phyloP scores from a whole-genome alignment of 2,329 filamentous ascomycete species.

The Falciphora oryzae region DNA sequence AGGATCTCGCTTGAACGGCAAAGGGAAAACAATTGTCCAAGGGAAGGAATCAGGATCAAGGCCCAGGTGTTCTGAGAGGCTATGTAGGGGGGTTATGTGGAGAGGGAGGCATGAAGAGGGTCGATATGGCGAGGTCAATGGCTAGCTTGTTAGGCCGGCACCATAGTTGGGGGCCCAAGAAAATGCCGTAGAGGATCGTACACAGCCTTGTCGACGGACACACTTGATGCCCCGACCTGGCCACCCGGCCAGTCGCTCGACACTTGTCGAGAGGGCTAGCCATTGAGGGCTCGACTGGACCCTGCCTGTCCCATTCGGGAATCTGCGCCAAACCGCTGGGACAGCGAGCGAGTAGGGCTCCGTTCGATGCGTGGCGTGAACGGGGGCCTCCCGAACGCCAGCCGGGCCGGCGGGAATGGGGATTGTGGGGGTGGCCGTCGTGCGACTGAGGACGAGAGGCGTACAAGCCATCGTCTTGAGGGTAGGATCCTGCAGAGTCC shows the following conservation, averaged over 20 bases:
- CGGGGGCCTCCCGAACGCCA: neutral
- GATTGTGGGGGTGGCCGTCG: no score
- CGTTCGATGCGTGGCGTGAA: neutral
- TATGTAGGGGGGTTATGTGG: neutral
- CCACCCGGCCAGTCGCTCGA: neutral
- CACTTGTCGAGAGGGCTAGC: neutral
- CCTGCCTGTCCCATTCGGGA: neutral
- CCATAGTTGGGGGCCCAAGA: neutral
- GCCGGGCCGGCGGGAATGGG: no score
- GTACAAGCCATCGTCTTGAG: no score
- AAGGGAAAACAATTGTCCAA: neutral
- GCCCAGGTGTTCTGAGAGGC: neutral
- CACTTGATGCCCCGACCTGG: neutral
- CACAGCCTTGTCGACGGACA: neutral
- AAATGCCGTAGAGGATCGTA: neutral
- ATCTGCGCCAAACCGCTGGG: neutral
- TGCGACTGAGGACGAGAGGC: neutral
- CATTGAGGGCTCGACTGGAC: neutral
- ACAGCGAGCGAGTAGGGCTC: neutral
- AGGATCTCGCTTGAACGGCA: neutral
- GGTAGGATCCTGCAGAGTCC: neutral
- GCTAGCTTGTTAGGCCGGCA: neutral
- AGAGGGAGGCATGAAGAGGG: neutral
- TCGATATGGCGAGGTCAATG: neutral
- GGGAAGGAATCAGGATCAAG: neutral